These are phyloP conservation scores for Scleroderma bovista DNA, from an alignment of 768 basidiomycete species.

Conservation along the genomic window DNA sequence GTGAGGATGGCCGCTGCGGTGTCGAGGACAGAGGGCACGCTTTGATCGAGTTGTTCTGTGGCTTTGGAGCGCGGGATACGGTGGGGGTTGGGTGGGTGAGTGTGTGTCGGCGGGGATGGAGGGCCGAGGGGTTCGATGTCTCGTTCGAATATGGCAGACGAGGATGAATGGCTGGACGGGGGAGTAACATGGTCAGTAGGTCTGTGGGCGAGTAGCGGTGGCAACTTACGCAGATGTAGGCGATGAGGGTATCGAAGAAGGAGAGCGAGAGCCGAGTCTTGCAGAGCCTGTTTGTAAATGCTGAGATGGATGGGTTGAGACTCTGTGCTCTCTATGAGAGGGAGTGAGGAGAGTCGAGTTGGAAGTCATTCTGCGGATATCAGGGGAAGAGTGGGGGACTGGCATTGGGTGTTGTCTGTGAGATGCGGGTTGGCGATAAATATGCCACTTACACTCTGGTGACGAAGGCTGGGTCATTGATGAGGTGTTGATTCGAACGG, in stretches of 20 bases:
- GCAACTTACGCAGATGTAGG: slow-evolving; percentile 68
- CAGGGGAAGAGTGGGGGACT: slow-evolving; percentile 31
- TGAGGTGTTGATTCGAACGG: neutral
- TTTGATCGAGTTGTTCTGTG: slow-evolving; percentile 69
- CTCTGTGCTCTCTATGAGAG: slow-evolving; percentile 33
- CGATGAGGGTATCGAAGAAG: slow-evolving; percentile 72
- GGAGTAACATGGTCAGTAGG: slow-evolving; percentile 5
- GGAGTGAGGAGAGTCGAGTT: slow-evolving; percentile 37
- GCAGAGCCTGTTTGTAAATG: slow-evolving; percentile 38
- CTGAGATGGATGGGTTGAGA: slow-evolving; percentile 43
- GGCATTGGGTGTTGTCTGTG: slow-evolving; percentile 1
- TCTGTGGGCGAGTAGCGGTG: slow-evolving; percentile 6
- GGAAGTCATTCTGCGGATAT: slow-evolving; percentile 55
- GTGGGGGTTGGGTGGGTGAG: slow-evolving; percentile 56
- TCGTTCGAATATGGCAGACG: slow-evolving; percentile 88
- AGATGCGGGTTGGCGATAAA: neutral
- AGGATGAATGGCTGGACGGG: slow-evolving; percentile 53
- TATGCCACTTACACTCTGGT: neutral
- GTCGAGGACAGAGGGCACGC: slow-evolving; percentile 83
- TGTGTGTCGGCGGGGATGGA: slow-evolving; percentile 33
- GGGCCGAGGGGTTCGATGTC: slow-evolving; percentile 66
- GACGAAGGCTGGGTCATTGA: neutral
- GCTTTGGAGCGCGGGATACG: slow-evolving; percentile 66
- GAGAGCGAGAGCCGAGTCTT: slow-evolving; percentile 57
- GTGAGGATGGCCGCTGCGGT: slow-evolving; percentile 73